Percentiles rank a stretch among this genome's conserved stretches.
Conservation (phyloP, 805 yeast genomes). For the Blastobotrys terrestris region DNA sequence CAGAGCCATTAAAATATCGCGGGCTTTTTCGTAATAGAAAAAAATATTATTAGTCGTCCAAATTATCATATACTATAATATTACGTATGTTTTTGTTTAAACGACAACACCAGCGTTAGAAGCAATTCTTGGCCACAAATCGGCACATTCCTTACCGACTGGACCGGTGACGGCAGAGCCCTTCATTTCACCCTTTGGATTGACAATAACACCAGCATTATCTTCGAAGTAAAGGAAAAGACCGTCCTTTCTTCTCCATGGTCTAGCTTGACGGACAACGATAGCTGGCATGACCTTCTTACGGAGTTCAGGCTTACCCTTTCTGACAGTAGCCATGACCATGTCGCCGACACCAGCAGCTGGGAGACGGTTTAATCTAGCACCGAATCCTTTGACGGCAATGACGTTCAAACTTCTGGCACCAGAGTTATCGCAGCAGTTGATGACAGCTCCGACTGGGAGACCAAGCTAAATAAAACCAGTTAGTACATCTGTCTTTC, state of each 20-base stretch:
- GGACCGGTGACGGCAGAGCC: conserved; percentile 99
- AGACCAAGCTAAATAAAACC: conserved; percentile 71
- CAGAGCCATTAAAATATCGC: too few species aligned
- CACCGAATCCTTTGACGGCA: conserved; percentile 99
- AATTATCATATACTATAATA: neutral
- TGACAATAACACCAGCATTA: conserved; percentile 99
- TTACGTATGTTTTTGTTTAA: conserved; percentile 39
- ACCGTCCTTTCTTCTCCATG: conserved; percentile 99
- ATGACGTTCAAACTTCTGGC: conserved; percentile 98
- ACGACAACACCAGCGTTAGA: conserved; percentile 99
- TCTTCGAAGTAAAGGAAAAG: conserved; percentile 99
- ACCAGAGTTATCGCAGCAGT: conserved; percentile 99
- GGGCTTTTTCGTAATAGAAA: neutral
- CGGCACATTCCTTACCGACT: conserved; percentile 99
- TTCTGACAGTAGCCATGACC: conserved; percentile 87
- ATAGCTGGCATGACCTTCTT: conserved; percentile 99
- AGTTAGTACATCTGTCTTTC: conserved; percentile 7
- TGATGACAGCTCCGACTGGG: conserved; percentile 99
- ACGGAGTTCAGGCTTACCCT: conserved; percentile 99
- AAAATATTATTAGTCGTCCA: neutral
- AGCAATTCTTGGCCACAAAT: conserved; percentile 99
- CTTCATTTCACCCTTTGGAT: conserved; percentile 99
- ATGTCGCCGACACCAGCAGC: conserved; percentile 99
- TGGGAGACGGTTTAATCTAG: conserved; percentile 99
- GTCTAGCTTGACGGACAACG: conserved; percentile 97